Base-by-base conservation (phyloP, 192 early-diverging fungal genomes). In the Funneliformis mosseae region DNA sequence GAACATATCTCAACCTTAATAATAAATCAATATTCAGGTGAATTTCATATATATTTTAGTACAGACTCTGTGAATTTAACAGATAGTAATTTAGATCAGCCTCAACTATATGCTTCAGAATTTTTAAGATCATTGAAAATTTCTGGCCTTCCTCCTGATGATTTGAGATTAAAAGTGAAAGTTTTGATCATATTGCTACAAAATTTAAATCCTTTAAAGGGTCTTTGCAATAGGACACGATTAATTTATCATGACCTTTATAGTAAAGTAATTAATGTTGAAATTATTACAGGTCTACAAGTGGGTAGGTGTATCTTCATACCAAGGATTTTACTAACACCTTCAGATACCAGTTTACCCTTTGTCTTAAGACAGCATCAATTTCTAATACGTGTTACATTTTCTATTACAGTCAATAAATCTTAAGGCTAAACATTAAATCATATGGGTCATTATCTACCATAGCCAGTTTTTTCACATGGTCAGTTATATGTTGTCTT, bases 361-460 rank as follows among this genome's bases (percentile, higher is more conserved):
- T 66, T 81, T 55, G 67, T 64, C 18, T 77, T 83, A 21, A 73
- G 21, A 7, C 27, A 74, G 8, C 8, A 5, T 0, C 78, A 84
- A 43, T 80, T 84, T 27, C 81, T 69, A 4, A 9, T 82, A 18
- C 63, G 50, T 16, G 74, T 45, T 59, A 76, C 78, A 16, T 82
- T 59, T 68, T 74, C 67, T 0, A 80, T 80, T 78, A 84, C 81
- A 3, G 74, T 82, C 1, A 81, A 80, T 18, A 84, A 82, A 45
- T 8, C 78, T 2, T 78, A 82, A 28, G 83, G 78, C 5, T 66
- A 83, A 60, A 72, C 73, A 28, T 38, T 83, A 3, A 23, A 69
- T 2, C 3, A 33, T 43, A 78, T 79, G 9, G 63, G 77, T 21
- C 10, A 79, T 2, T 74, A 83, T 55, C 50, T 79, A 3, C 48